phyloP scores from a whole-genome alignment of 2,329 filamentous ascomycete genomes.

The Cytospora piceicola region DNA sequence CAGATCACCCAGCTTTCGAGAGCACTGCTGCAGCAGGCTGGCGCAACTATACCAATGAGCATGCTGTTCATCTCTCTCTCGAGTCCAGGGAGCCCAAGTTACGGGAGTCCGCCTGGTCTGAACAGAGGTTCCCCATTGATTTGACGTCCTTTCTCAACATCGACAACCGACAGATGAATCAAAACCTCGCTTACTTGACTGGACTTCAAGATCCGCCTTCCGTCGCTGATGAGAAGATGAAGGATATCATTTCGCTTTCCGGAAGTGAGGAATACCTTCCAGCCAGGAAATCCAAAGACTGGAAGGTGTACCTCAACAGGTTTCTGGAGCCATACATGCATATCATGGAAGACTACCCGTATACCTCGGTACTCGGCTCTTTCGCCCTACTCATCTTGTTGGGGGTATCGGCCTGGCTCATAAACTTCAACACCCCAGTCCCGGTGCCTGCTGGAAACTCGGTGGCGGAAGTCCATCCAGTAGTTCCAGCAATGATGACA shows the following conservation, averaged over 20 bases:
- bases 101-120: constrained; percentile 39
- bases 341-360: constrained; percentile 5
- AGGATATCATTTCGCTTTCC: constrained; percentile 4
- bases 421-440: constrained; percentile 1
- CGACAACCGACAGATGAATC: constrained; percentile 57
- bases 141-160: constrained; percentile 54
- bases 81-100: constrained; percentile 44
- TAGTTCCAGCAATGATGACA: constrained; percentile 16
- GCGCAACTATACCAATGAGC: constrained; percentile 44
- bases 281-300: neutral
- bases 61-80: constrained; percentile 52
- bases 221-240: constrained; percentile 22
- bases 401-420: constrained; percentile 3
- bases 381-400: constrained; percentile 5
- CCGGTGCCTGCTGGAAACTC: neutral
- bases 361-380: constrained; percentile 8
- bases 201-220: constrained; percentile 38
- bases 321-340: neutral
- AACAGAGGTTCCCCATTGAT: constrained; percentile 52
- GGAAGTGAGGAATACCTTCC: constrained; percentile 2
- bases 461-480: constrained; percentile 5
- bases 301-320: constrained; percentile 3
- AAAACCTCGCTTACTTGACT: constrained; percentile 55
- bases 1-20: constrained; percentile 47
- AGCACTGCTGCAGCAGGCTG: constrained; percentile 39